phyloP scores from a whole-genome alignment of 2,329 filamentous ascomycete genomes.

The Xylariales sp. region DNA sequence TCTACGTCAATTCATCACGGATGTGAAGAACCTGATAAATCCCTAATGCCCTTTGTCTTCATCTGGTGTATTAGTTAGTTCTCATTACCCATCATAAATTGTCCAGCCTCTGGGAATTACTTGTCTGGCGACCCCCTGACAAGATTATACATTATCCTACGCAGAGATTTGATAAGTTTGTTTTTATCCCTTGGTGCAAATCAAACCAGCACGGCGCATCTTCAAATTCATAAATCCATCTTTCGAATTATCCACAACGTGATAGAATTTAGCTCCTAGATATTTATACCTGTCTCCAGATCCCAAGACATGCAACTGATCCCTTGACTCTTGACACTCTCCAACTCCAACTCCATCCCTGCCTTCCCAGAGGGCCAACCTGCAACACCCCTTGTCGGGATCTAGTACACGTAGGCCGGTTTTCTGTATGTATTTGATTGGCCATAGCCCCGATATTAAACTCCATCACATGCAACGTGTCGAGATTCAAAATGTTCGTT shows the following conservation, averaged over 20 bases:
- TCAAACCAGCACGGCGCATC: no score
- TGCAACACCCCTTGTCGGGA: not conserved
- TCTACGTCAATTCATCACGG: no score
- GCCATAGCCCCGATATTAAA: not conserved
- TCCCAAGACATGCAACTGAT: not conserved
- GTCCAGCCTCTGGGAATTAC: no score
- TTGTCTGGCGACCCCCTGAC: no score
- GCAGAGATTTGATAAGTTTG: no score
- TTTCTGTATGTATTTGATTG: not conserved
- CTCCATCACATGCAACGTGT: slow-evolving; percentile 20
- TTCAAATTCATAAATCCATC: not conserved
- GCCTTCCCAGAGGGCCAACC: not conserved
- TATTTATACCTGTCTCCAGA: not conserved
- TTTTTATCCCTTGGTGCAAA: no score
- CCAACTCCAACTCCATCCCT: not conserved
- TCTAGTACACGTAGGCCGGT: not conserved
- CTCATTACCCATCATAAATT: no score
- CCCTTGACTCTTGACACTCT: not conserved
- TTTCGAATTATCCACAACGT: not conserved
- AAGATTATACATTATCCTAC: no score
- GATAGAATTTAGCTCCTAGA: no score
- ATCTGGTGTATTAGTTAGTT: no score
- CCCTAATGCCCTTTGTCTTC: no score
- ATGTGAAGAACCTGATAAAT: no score
- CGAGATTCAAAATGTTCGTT: slow-evolving; percentile 9